Percentiles rank a stretch among this genome's conserved stretches.
Conservation (phyloP, 495 filamentous ascomycete species). For the Cryomyces minteri region DNA sequence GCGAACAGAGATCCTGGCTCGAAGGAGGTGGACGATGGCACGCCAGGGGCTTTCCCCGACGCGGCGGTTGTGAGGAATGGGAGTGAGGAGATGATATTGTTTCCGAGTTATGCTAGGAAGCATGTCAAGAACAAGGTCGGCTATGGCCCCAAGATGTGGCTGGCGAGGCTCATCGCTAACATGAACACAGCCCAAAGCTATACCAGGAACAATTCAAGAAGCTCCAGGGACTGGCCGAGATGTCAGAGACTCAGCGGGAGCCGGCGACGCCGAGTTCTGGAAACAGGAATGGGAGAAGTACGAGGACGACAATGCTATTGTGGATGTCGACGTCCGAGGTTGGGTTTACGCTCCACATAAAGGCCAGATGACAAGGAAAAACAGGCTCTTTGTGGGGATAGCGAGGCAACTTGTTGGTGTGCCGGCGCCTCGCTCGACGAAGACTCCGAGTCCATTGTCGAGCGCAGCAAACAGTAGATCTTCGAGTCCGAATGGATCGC, state of each 20-base stretch:
- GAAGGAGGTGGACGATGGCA: conserved; percentile 36
- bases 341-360: conserved; percentile 81
- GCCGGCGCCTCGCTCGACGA: conserved; percentile 36
- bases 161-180: neutral
- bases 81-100: conserved; percentile 83
- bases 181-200: conserved; percentile 8
- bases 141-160: conserved; percentile 1
- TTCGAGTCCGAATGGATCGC: conserved; percentile 19
- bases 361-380: conserved; percentile 75
- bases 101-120: conserved; percentile 72
- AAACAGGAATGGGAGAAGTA: conserved; percentile 46
- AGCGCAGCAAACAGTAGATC: conserved; percentile 16
- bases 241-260: conserved; percentile 16
- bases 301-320: conserved; percentile 62
- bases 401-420: conserved; percentile 74
- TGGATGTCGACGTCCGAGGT: conserved; percentile 85
- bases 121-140: conserved; percentile 31
- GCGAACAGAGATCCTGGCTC: conserved; percentile 27
- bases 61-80: conserved; percentile 59
- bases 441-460: conserved; percentile 11
- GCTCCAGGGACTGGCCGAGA: conserved; percentile 15
- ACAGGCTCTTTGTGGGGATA: conserved; percentile 66
- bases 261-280: conserved; percentile 47
- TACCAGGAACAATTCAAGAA: conserved; percentile 22
- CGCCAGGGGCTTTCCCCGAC: conserved; percentile 67